A percentile compares a stretch with the other conserved stretches of the same genome.
phyloP scores from a whole-genome alignment of 768 basidiomycete genomes.

The Psilocybe subaeruginosa region DNA sequence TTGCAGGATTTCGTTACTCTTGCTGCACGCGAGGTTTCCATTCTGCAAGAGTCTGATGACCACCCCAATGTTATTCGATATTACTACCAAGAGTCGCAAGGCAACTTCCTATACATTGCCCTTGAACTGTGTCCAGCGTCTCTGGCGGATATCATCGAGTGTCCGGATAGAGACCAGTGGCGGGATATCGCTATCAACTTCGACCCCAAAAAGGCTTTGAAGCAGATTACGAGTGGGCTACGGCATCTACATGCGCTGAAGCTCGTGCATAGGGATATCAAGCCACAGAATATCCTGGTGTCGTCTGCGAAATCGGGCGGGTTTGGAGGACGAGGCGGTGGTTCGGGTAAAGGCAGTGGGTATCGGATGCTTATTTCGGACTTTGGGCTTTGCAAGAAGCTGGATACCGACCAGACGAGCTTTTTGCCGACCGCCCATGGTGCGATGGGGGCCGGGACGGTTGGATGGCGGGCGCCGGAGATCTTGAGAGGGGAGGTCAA shows the following conservation, averaged over 20 bases:
- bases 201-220: slow-evolving; percentile 86
- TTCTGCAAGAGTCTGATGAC: slow-evolving; percentile 96
- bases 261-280: slow-evolving; percentile 98
- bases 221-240: slow-evolving; percentile 86
- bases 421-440: slow-evolving; percentile 94
- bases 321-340: slow-evolving; percentile 33
- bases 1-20: slow-evolving; percentile 95
- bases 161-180: slow-evolving; percentile 65
- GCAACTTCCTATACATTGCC: slow-evolving; percentile 96
- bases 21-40: slow-evolving; percentile 89
- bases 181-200: slow-evolving; percentile 80
- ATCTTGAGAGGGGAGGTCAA: slow-evolving; percentile 93
- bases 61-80: slow-evolving; percentile 99
- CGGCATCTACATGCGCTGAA: slow-evolving; percentile 92
- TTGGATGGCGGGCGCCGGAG: slow-evolving; percentile 98
- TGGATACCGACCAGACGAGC: slow-evolving; percentile 95
- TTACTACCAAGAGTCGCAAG: slow-evolving; percentile 94
- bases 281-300: slow-evolving; percentile 96
- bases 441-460: slow-evolving; percentile 87
- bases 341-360: slow-evolving; percentile 38
- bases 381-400: slow-evolving; percentile 94
- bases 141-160: slow-evolving; percentile 85
- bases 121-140: slow-evolving; percentile 93
- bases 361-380: slow-evolving; percentile 93
- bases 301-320: slow-evolving; percentile 58